Evolutionary conservation across 257 asterid species (phyloP).

Genomic region (Nicotiana sylvestris): DNA sequence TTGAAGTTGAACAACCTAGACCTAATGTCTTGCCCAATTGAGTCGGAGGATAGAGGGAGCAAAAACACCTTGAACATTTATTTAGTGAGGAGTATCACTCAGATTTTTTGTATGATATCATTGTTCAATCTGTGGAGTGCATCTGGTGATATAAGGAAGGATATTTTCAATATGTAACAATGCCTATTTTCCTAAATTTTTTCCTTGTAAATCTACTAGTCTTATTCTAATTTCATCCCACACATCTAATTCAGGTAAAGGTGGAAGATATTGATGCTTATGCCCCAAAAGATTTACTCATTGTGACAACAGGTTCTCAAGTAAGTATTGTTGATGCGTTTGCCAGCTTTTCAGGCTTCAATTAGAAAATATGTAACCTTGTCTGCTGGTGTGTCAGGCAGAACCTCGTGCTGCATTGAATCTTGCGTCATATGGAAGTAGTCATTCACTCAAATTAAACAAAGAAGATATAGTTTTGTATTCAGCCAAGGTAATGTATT

Average conservation of each 20-base stretch:
- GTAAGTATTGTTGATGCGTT: slow-evolving; percentile 38
- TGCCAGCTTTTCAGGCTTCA: slow-evolving; percentile 8
- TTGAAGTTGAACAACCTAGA: not conserved
- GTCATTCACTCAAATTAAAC: slow-evolving; percentile 87
- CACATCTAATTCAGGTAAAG: slow-evolving; percentile 55
- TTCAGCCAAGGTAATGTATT: slow-evolving; percentile 84
- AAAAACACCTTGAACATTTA: not conserved
- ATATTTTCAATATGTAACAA: not conserved
- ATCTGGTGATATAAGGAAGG: not conserved
- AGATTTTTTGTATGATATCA: not conserved
- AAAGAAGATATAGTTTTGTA: slow-evolving; percentile 85
- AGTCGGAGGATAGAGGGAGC: not conserved
- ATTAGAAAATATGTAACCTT: slow-evolving; percentile 15
- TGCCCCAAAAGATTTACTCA: slow-evolving; percentile 92
- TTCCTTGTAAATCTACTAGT: not conserved
- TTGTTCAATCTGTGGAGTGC: not conserved
- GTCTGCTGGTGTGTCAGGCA: slow-evolving; percentile 61
- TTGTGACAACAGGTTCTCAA: slow-evolving; percentile 99
- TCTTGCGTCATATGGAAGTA: slow-evolving; percentile 95
- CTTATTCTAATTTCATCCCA: not conserved
- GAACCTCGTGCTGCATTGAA: slow-evolving; percentile 99
- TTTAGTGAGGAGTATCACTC: not conserved
- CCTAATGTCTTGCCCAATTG: slow-evolving; percentile 1
- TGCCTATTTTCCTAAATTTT: not conserved
- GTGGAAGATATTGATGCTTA: slow-evolving; percentile 94